Percentiles rank a stretch among this genome's conserved stretches.
These are phyloP conservation scores for Aureobasidium vineae DNA, from an alignment of 2,329 filamentous ascomycete species.

Conservation along the genomic window DNA sequence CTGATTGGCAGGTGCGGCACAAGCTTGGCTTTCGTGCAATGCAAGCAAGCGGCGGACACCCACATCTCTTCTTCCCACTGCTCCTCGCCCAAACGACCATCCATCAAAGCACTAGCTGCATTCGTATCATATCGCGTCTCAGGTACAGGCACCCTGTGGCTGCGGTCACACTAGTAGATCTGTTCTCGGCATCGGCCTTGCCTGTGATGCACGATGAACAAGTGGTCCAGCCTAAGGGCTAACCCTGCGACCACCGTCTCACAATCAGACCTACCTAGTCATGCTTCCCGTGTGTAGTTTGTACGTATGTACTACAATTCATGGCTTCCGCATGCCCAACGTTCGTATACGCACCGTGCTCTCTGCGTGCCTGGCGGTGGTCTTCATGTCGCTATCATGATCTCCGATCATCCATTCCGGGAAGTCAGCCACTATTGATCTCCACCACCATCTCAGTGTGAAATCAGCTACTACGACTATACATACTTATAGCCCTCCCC, in stretches of 20 bases:
- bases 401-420: constrained; percentile 16
- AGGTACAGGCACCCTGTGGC: not conserved
- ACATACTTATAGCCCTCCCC: constrained; percentile 5
- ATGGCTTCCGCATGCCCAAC: constrained; percentile 19
- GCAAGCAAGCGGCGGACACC: constrained; percentile 5
- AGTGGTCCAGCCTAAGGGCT: constrained; percentile 22
- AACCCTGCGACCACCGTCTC: constrained; percentile 17
- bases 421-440: constrained; percentile 19
- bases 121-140: constrained; percentile 10
- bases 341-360: constrained; percentile 22
- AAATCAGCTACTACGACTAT: not conserved
- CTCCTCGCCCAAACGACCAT: constrained; percentile 5
- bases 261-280: constrained; percentile 19
- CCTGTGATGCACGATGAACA: not conserved
- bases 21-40: constrained; percentile 14
- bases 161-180: constrained; percentile 3
- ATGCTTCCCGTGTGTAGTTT: constrained; percentile 12
- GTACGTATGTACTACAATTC: constrained; percentile 3
- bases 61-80: constrained; percentile 6
- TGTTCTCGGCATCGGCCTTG: not conserved
- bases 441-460: constrained; percentile 21
- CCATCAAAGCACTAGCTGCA: constrained; percentile 10
- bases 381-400: constrained; percentile 18
- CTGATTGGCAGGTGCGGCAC: constrained; percentile 16
- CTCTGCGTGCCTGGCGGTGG: constrained; percentile 21